Percentiles rank a stretch among this genome's conserved stretches.
phyloP scores from a whole-genome alignment of 176 grass and related monocot species.

The Oryza rufipogon region DNA sequence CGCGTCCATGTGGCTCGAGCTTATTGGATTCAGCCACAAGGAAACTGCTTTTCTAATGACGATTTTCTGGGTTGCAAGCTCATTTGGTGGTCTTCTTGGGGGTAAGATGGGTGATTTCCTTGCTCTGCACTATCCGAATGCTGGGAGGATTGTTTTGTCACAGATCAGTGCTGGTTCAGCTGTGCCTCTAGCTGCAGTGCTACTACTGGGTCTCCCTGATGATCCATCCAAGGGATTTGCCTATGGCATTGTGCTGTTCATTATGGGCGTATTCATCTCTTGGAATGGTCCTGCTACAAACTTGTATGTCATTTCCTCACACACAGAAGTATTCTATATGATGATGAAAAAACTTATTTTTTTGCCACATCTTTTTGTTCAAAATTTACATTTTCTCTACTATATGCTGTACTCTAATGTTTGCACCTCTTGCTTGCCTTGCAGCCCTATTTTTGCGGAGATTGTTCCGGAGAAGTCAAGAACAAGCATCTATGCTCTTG shows the following conservation, averaged over 20 bases:
- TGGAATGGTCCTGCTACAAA: conserved; percentile 81
- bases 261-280: conserved; percentile 65
- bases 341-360: neutral
- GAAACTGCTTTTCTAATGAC: conserved; percentile 55
- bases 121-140: conserved; percentile 46
- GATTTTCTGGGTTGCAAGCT: conserved; percentile 50
- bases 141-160: conserved; percentile 65
- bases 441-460: conserved; percentile 93
- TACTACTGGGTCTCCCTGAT: conserved; percentile 59
- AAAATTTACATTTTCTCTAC: neutral
- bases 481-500: conserved; percentile 87
- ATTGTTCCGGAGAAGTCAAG: conserved; percentile 88
- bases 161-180: conserved; percentile 66
- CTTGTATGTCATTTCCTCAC: conserved; percentile 44
- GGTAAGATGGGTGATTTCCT: conserved; percentile 64
- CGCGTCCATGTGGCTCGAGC: conserved; percentile 87
- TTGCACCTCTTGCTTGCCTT: conserved; percentile 4
- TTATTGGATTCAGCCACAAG: conserved; percentile 69
- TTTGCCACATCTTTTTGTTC: neutral
- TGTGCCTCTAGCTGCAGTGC: conserved; percentile 58
- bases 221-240: conserved; percentile 52
- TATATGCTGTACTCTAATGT: neutral
- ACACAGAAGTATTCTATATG: neutral
- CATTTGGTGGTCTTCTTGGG: conserved; percentile 64
- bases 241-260: conserved; percentile 51